phyloP scores from a whole-genome alignment of 1,284 basidiomycete species.

The Agroathelia rolfsii region DNA sequence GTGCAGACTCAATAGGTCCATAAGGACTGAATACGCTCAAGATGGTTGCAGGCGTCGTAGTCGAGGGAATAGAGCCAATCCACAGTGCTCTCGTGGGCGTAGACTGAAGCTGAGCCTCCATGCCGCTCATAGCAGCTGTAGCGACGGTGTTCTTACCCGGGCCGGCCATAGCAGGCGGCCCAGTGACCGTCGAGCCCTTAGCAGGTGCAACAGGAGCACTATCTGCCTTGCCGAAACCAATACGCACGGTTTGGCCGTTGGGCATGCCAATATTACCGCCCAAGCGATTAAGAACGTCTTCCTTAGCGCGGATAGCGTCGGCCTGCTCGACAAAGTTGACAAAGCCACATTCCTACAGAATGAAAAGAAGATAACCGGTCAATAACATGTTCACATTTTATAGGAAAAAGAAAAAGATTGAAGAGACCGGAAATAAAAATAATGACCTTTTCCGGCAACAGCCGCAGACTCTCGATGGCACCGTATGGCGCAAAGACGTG shows the following conservation, averaged over 20 bases:
- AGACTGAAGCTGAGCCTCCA: constrained; percentile 77
- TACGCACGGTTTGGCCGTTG: constrained; percentile 87
- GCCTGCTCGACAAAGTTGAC: constrained; percentile 95
- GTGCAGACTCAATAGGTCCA: constrained; percentile 92
- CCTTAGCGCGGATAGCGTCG: constrained; percentile 92
- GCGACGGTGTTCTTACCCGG: constrained; percentile 36
- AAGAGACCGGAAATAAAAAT: constrained; percentile 14
- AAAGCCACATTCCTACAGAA: constrained; percentile 85
- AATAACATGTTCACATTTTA: constrained; percentile 73
- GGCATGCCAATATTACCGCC: constrained; percentile 91
- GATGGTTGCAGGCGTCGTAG: constrained; percentile 87
- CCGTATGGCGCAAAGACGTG: constrained; percentile 94
- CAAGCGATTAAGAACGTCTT: constrained; percentile 90
- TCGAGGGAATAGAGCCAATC: constrained; percentile 92
- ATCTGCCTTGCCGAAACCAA: constrained; percentile 96
- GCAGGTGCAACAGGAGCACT: constrained; percentile 84
- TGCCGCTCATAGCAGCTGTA: constrained; percentile 44
- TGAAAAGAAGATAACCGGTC: constrained; percentile 6
- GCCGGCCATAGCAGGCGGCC: constrained; percentile 45
- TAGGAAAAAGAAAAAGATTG: constrained; percentile 54
- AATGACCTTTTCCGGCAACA: constrained; percentile 93
- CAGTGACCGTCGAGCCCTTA: constrained; percentile 54
- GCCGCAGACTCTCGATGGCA: constrained; percentile 87
- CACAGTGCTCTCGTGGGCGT: constrained; percentile 89
- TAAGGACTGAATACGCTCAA: constrained; percentile 92